Percentiles rank a stretch among this genome's conserved stretches.
These are phyloP conservation scores for Fomitopsis pulvina DNA, from an alignment of 768 basidiomycete genomes.

Conservation along the genomic window DNA sequence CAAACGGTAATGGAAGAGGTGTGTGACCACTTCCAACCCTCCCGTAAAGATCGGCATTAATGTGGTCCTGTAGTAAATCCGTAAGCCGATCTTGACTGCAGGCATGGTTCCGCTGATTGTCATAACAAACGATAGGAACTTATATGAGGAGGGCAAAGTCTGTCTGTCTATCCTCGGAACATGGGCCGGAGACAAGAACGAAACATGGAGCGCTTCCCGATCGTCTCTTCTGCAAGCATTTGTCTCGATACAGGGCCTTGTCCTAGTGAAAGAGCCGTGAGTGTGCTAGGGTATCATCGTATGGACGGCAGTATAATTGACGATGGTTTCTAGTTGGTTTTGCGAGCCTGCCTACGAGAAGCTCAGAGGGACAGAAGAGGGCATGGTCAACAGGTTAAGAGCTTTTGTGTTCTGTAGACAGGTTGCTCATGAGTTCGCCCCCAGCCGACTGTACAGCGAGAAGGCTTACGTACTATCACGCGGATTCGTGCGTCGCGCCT, in stretches of 20 bases:
- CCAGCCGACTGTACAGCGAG: slow-evolving; percentile 85
- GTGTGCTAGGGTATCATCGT: slow-evolving; percentile 27
- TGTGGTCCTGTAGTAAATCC: slow-evolving; percentile 54
- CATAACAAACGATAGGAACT: slow-evolving; percentile 44
- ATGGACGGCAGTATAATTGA: not conserved
- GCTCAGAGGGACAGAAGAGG: slow-evolving; percentile 84
- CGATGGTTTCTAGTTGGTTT: slow-evolving; percentile 52
- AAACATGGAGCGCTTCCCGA: slow-evolving; percentile 79
- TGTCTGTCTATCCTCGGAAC: slow-evolving; percentile 89
- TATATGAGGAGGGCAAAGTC: slow-evolving; percentile 95
- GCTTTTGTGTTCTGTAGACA: no score
- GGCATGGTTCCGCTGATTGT: not conserved
- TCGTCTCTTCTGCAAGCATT: slow-evolving; percentile 89
- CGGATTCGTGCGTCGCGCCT: slow-evolving; percentile 84
- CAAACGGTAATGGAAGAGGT: slow-evolving; percentile 89
- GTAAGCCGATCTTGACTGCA: slow-evolving; percentile 36
- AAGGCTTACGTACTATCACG: slow-evolving; percentile 89
- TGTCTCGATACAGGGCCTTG: slow-evolving; percentile 90
- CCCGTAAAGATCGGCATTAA: not conserved
- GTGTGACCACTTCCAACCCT: slow-evolving; percentile 19
- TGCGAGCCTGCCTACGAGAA: slow-evolving; percentile 95
- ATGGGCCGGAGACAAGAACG: slow-evolving; percentile 84
- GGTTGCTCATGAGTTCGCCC: not conserved
- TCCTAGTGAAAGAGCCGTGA: slow-evolving; percentile 88
- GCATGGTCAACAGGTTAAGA: slow-evolving; percentile 77